Conservation (phyloP, 202 grass and related monocot genomes). For the Hordeum pubiflorum region DNA sequence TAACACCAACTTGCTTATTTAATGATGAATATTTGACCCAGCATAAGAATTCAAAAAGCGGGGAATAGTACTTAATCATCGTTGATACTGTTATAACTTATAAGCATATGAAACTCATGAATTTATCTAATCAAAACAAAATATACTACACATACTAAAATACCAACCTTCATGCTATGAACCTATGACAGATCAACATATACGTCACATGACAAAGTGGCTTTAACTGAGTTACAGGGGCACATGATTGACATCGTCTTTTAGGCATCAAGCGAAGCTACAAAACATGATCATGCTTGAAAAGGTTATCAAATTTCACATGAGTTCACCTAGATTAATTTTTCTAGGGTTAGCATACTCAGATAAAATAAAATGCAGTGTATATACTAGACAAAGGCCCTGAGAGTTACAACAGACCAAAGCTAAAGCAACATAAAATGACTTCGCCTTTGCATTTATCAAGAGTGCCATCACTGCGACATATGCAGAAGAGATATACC, state of each 20-base stretch:
- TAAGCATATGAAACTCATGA: not conserved
- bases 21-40: not conserved
- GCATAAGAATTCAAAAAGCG: not conserved
- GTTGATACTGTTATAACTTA: not conserved
- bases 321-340: not conserved
- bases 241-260: not conserved
- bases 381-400: not conserved
- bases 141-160: not conserved
- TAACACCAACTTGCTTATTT: not conserved
- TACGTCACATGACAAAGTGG: not conserved
- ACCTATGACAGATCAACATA: not conserved
- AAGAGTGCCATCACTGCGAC: not conserved
- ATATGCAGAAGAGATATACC: conserved; percentile 12
- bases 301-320: not conserved
- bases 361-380: not conserved
- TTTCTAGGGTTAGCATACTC: not conserved
- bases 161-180: not conserved
- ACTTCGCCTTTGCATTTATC: not conserved
- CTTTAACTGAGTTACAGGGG: conserved; percentile 1
- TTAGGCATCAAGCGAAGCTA: conserved; percentile 1
- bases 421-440: not conserved
- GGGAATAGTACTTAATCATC: not conserved
- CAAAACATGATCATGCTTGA: conserved; percentile 8
- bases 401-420: not conserved
- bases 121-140: conserved; percentile 13